Evolutionary conservation across 768 basidiomycete genomes (phyloP).

Genomic region (Leccinum fibrillosum): DNA sequence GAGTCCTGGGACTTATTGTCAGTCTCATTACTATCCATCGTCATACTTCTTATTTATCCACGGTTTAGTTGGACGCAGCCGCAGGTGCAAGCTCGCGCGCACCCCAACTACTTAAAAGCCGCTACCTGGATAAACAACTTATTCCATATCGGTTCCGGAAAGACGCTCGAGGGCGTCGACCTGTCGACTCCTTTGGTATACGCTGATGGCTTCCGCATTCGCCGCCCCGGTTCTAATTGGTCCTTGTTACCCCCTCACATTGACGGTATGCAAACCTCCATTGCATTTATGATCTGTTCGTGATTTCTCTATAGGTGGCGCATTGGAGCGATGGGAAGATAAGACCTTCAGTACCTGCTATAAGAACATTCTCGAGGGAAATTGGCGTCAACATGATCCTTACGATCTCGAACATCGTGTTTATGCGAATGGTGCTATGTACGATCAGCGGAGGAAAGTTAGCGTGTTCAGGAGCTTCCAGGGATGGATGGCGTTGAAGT

Average conservation of each 20-base stretch:
- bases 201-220: constrained; percentile 71
- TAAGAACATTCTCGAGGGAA: constrained; percentile 54
- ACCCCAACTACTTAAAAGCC: no score
- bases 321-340: constrained; percentile 77
- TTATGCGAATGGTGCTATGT: constrained; percentile 37
- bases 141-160: constrained; percentile 44
- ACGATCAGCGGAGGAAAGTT: constrained; percentile 43
- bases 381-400: constrained; percentile 61
- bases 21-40: constrained; percentile 15
- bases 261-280: constrained; percentile 40
- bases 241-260: constrained; percentile 49
- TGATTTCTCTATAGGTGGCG: constrained; percentile 45
- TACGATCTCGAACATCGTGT: constrained; percentile 51
- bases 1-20: constrained; percentile 75
- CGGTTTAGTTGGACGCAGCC: constrained; percentile 40
- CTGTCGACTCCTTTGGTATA: constrained; percentile 62
- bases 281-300: not conserved
- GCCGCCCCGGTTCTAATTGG: constrained; percentile 65
- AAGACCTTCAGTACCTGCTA: constrained; percentile 55
- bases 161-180: constrained; percentile 50
- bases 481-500: constrained; percentile 74
- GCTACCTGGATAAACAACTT: no score
- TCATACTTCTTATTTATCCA: not conserved
- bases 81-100: no score
- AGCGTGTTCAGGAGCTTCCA: constrained; percentile 64